Base-by-base conservation (phyloP, 2,329 filamentous ascomycete species). In the Ophiostoma quercus region DNA sequence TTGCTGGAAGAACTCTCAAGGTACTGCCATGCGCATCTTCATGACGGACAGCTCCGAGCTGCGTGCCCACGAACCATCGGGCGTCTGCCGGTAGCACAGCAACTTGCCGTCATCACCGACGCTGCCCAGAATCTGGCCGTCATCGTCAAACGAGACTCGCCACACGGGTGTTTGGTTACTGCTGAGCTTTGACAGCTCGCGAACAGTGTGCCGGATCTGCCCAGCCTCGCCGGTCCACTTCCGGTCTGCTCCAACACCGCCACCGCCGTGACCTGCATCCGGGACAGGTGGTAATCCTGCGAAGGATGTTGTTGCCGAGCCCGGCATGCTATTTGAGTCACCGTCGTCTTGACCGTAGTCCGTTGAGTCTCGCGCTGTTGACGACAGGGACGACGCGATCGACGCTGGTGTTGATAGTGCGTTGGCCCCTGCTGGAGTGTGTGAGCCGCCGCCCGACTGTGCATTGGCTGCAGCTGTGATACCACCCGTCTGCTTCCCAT, bases 91-190 rank as follows among this genome's bases (percentile, higher is more conserved):
- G 76, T 87, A 89, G 72, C 87, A 86, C 74, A 88, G 79, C 71
- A 90, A 76, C 76, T 83, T 86, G 12, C 90, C 91, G 77, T 94
- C 90, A 73, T 94, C 91, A 2, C 91, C 91, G 1, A 90, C 91
- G 57, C 88, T 90, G 1, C 91, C 88, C 8, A 94, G 80, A 14
- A 94, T 84, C 77, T 92, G 90, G 4, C 90, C 90, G 80, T 87
- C 83, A 69, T 85, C 84, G 74, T 88, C 87, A 74, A 93, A 94
- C 0, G 85, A 85, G 2, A 94, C 87, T 29, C 90, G 83, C 91
- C 91, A 94, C 1, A 92, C 89, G 1, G 90, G 90, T 22, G 87
- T 88, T 67, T 87, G 85, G 76, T 91, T 87, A 68, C 84, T 86
- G 67, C 88, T 87, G 9, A 94, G 83, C 75, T 85, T 86, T 9